Percentiles rank a stretch among this genome's conserved stretches.
These are phyloP conservation scores for Boletus reticuloceps DNA, from an alignment of 768 basidiomycete species.

Conservation along the genomic window DNA sequence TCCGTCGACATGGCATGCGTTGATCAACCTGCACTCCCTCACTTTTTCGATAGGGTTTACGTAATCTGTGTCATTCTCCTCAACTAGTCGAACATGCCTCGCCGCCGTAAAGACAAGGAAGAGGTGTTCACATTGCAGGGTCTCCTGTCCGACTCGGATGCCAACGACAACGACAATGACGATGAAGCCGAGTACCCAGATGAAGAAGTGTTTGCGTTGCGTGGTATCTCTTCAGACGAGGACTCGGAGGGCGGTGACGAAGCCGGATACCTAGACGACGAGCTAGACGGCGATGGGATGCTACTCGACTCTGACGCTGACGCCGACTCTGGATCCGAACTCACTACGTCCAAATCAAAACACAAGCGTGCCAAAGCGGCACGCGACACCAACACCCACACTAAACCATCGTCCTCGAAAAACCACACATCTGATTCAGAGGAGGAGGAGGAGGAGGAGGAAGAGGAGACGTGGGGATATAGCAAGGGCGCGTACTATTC, in stretches of 20 bases:
- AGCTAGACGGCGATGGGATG: constrained; percentile 19
- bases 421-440: constrained; percentile 22
- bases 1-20: constrained; percentile 4
- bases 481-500: constrained; percentile 82
- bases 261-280: constrained; percentile 32
- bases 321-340: neutral
- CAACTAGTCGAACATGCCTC: neutral
- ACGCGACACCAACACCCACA: constrained; percentile 14
- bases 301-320: constrained; percentile 15
- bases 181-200: constrained; percentile 40
- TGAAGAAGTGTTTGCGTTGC: constrained; percentile 76
- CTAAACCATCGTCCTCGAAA: constrained; percentile 8
- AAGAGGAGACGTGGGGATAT: constrained; percentile 76
- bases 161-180: constrained; percentile 17
- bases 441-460: constrained; percentile 45
- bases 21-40: neutral
- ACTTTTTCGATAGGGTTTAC: neutral
- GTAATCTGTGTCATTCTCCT: neutral
- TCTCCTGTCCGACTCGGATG: constrained; percentile 33
- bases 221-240: constrained; percentile 45
- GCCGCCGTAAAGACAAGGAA: constrained; percentile 47
- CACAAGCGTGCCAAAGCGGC: constrained; percentile 6
- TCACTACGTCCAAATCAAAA: constrained; percentile 13
- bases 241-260: constrained; percentile 35
- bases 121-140: constrained; percentile 79